Conservation (phyloP, 768 basidiomycete species). For the Lactarius pseudohatsudake region DNA sequence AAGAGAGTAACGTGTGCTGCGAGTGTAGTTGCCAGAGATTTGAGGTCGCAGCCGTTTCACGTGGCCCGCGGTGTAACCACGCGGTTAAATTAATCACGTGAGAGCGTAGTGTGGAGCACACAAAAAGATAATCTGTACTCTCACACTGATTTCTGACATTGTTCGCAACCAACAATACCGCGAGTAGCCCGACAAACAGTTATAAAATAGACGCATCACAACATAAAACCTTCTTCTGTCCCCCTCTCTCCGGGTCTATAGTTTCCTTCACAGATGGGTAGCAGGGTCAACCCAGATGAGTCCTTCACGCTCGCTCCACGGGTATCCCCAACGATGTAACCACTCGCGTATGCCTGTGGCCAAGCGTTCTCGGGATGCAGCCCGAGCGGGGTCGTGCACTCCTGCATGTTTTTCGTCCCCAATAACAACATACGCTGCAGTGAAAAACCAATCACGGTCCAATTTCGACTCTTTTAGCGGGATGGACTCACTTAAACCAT, state of each 20-base stretch:
- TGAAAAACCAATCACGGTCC: neutral
- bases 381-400: conserved; percentile 79
- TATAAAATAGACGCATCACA: conserved; percentile 19
- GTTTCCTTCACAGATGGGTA: conserved; percentile 51
- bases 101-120: no score
- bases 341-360: conserved; percentile 87
- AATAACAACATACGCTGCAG: conserved; percentile 79
- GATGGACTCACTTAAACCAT: conserved; percentile 67
- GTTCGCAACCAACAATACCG: conserved; percentile 1
- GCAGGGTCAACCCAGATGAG: conserved; percentile 85
- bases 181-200: conserved; percentile 15
- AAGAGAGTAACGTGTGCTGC: neutral
- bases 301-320: conserved; percentile 92
- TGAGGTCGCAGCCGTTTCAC: conserved; percentile 7
- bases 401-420: conserved; percentile 97
- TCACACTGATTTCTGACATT: conserved; percentile 4
- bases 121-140: neutral
- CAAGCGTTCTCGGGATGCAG: conserved; percentile 79
- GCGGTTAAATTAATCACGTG: neutral
- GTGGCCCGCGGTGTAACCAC: conserved; percentile 15
- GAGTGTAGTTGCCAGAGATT: neutral
- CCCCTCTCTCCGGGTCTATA: conserved; percentile 23
- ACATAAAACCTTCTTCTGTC: conserved; percentile 9
- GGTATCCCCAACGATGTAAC: conserved; percentile 93
- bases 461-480: neutral